These are phyloP conservation scores for Fusarium odoratissimum DNA, from an alignment of 2,329 filamentous ascomycete species.

Conservation along the genomic window DNA sequence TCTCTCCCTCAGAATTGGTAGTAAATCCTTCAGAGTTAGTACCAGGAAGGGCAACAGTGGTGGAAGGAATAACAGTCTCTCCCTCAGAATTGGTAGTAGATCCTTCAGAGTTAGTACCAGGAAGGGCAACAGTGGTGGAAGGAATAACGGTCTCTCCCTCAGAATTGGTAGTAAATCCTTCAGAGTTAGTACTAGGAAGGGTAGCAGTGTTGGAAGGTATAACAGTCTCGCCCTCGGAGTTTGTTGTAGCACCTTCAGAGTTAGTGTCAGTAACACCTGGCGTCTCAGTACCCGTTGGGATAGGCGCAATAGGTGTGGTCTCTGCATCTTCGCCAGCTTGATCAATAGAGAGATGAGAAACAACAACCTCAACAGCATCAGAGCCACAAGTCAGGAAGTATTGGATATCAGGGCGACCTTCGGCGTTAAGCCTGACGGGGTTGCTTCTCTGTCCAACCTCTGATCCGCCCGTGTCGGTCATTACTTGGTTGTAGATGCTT, in stretches of 20 bases:
- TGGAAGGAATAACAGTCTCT: neutral
- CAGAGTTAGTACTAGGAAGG: neutral
- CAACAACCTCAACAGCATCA: neutral
- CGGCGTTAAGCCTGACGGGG: neutral
- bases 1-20: fast-evolving
- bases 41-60: too few species aligned
- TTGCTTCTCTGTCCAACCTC: neutral
- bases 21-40: neutral
- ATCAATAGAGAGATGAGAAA: neutral
- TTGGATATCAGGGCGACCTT: neutral
- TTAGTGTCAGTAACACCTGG: neutral
- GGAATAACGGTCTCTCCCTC: neutral
- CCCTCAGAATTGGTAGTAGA: neutral
- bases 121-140: neutral
- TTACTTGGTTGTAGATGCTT: neutral
- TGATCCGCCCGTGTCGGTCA: neutral
- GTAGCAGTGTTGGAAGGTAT: neutral
- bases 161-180: neutral
- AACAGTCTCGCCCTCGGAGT: neutral
- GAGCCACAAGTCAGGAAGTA: neutral
- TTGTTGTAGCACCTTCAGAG: neutral
- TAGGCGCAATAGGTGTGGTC: neutral
- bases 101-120: fast-evolving
- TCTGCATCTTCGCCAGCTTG: constrained; percentile 49
- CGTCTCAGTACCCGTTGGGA: neutral